phyloP scores from a whole-genome alignment of 106 monocot genomes.

The Iris macrosiphon region DNA sequence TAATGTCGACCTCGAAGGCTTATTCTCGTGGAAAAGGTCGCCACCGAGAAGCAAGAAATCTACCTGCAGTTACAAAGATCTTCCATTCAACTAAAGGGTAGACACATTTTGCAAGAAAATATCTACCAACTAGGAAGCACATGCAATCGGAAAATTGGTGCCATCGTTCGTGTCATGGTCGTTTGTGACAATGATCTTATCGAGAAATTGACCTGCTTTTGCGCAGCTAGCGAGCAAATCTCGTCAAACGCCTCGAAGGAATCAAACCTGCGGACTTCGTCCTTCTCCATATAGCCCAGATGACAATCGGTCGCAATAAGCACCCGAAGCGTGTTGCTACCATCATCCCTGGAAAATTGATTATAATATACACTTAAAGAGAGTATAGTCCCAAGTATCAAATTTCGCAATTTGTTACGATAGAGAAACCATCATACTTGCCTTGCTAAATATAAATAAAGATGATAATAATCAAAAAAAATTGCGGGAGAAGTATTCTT shows the following conservation, averaged over 20 bases:
- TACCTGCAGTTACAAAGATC: conserved; percentile 36
- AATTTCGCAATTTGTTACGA: no score
- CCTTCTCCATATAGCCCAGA: conserved; percentile 99
- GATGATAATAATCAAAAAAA: background rate
- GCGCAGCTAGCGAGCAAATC: conserved; percentile 91
- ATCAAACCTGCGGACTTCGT: conserved; percentile 93
- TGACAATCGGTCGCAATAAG: conserved; percentile 97
- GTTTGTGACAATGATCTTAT: no score
- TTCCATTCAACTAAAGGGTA: background rate
- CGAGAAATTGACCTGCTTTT: conserved; percentile 53
- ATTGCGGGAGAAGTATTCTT: background rate
- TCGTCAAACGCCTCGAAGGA: conserved; percentile 99
- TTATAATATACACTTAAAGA: no score
- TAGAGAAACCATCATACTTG: no score
- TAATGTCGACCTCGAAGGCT: conserved; percentile 87
- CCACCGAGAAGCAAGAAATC: conserved; percentile 96
- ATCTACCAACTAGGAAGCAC: background rate
- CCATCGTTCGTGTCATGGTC: no score
- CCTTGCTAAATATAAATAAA: no score
- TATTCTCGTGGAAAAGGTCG: conserved; percentile 97
- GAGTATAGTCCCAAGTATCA: no score
- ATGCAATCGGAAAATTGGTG: no score
- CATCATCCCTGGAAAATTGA: conserved; percentile 51
- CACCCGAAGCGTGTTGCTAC: conserved; percentile 56
- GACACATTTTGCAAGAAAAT: background rate